Conservation (phyloP, 2,329 filamentous ascomycete genomes). For the Fusarium multiceps region DNA sequence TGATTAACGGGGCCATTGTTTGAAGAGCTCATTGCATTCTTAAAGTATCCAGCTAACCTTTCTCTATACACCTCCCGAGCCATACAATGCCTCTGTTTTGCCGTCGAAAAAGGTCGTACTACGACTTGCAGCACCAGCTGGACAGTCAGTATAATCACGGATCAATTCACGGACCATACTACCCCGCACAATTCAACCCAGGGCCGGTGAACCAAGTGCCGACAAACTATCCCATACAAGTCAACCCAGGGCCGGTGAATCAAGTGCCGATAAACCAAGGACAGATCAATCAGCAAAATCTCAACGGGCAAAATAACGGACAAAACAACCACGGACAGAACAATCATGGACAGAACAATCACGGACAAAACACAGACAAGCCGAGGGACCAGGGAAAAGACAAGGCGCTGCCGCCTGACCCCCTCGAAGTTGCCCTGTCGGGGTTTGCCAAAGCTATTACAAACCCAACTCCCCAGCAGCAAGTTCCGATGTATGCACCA, state of each 20-base stretch:
- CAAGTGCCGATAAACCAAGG: no score
- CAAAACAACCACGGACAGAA: no score
- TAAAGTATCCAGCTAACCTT: background rate
- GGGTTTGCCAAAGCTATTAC: background rate
- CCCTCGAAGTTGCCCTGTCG: background rate
- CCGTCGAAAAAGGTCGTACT: background rate
- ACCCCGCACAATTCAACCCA: background rate
- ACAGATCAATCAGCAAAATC: no score
- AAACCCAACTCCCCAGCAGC: background rate
- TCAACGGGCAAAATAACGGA: no score
- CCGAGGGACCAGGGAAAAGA: background rate
- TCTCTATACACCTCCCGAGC: background rate
- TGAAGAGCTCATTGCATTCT: background rate
- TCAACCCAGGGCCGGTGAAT: no score
- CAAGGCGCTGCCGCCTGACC: background rate
- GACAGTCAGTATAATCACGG: background rate
- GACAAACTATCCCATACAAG: background rate
- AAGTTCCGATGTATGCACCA: background rate
- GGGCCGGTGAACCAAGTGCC: no score
- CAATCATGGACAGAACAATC: background rate
- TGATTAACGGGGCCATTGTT: background rate
- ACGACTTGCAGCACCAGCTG: background rate
- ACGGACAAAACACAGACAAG: background rate
- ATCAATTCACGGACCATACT: background rate
- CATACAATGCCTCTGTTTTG: background rate